Evolutionary conservation across 768 basidiomycete genomes (phyloP).

Genomic region (Amanita rubescens): DNA sequence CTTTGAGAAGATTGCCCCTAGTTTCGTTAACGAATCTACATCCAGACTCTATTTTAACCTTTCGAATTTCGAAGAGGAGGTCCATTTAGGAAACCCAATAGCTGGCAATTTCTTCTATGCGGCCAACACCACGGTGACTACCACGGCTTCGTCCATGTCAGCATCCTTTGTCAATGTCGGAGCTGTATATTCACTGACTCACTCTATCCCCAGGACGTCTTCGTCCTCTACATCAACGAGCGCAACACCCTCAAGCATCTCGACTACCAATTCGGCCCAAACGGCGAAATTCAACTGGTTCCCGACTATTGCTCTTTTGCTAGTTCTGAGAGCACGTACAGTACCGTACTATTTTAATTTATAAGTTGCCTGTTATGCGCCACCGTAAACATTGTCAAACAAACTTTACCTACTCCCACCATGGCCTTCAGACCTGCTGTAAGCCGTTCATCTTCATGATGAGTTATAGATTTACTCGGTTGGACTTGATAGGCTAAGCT

Average conservation of each 20-base stretch:
- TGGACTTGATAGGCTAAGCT: slow-evolving; percentile 56
- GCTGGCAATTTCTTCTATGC: slow-evolving; percentile 39
- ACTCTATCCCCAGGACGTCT: too few relatives aligned
- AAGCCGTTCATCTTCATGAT: slow-evolving; percentile 17
- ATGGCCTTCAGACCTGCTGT: slow-evolving; percentile 75
- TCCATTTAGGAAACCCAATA: slow-evolving; percentile 28
- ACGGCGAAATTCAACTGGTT: too few relatives aligned
- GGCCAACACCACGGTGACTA: neutral
- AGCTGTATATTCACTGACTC: too few relatives aligned
- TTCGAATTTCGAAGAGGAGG: slow-evolving; percentile 24
- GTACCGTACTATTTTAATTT: too few relatives aligned
- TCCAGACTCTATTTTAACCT: slow-evolving; percentile 33
- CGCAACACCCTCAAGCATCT: too few relatives aligned
- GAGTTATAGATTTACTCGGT: slow-evolving; percentile 1
- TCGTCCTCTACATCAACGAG: too few relatives aligned
- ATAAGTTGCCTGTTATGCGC: neutral
- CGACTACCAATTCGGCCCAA: too few relatives aligned
- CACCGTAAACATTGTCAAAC: neutral
- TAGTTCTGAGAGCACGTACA: too few relatives aligned
- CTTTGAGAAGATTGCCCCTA: slow-evolving; percentile 22
- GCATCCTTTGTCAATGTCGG: too few relatives aligned
- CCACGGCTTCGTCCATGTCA: neutral
- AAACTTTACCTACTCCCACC: neutral
- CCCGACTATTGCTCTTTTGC: too few relatives aligned
- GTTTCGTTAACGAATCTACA: slow-evolving; percentile 27